phyloP scores from a whole-genome alignment of 106 monocot species.

The Triglochin maritima region DNA sequence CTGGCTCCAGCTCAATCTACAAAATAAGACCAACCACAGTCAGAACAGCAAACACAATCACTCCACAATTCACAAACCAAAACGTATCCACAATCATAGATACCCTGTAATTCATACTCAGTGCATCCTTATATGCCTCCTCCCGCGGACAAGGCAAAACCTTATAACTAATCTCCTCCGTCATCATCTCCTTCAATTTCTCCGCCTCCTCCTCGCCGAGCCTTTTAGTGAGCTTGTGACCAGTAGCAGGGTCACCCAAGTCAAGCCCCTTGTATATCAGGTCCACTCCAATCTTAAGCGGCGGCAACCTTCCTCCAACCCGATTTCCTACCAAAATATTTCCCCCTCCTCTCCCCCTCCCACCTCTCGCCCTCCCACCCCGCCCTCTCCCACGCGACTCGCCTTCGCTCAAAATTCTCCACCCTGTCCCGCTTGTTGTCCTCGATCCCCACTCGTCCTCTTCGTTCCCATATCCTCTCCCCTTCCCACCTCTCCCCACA shows the following conservation, averaged over 20 bases:
- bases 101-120: slow-evolving; percentile 74
- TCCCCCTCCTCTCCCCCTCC: slow-evolving; percentile 27
- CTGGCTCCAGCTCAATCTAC: slow-evolving; percentile 95
- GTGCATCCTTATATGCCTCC: slow-evolving; percentile 62
- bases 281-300: slow-evolving; percentile 8
- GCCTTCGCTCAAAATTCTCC: slow-evolving; percentile 32
- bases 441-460: slow-evolving; percentile 4
- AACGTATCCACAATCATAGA: background rate
- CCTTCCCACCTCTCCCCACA: slow-evolving; percentile 2
- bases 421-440: slow-evolving; percentile 19
- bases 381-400: slow-evolving; percentile 10
- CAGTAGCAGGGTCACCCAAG: slow-evolving; percentile 50
- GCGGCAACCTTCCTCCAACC: slow-evolving; percentile 14
- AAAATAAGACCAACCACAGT: slow-evolving; percentile 3
- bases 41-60: too few species aligned
- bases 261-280: slow-evolving; percentile 25
- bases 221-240: slow-evolving; percentile 60
- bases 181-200: slow-evolving; percentile 36
- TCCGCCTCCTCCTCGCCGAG: slow-evolving; percentile 69
- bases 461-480: background rate
- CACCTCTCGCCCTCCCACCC: slow-evolving; percentile 10
- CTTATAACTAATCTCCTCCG: slow-evolving; percentile 32
- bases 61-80: background rate
- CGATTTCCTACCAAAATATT: slow-evolving; percentile 11
- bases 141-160: slow-evolving; percentile 56